Conservation (phyloP, 352 stramenopile species). For the Pythium rhizo-oryzae region DNA sequence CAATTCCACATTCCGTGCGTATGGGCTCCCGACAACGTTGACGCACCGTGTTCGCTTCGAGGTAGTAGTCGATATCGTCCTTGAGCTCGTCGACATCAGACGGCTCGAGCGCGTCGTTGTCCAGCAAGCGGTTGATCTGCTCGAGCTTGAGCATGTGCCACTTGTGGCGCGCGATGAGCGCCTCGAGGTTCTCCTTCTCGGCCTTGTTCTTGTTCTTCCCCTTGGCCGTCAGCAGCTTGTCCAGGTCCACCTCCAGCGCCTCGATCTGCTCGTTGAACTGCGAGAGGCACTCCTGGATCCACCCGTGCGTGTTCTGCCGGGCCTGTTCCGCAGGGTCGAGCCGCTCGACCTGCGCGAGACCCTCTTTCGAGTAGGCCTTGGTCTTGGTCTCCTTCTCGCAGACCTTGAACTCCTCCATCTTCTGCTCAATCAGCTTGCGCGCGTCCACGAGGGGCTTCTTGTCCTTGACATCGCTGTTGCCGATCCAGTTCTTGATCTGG, state of each 20-base stretch:
- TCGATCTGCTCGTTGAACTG: slow-evolving; percentile 92
- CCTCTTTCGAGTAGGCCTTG: slow-evolving; percentile 99
- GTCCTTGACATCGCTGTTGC: slow-evolving; percentile 98
- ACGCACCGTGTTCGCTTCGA: slow-evolving; percentile 88
- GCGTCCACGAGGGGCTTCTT: slow-evolving; percentile 91
- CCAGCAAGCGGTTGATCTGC: slow-evolving; percentile 97
- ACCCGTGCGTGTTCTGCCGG: slow-evolving; percentile 76
- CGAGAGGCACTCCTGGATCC: slow-evolving; percentile 82
- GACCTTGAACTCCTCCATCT: slow-evolving; percentile 99
- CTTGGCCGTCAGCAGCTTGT: slow-evolving; percentile 85
- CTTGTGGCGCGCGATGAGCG: slow-evolving; percentile 92
- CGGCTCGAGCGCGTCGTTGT: slow-evolving; percentile 95
- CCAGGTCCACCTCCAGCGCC: slow-evolving; percentile 78
- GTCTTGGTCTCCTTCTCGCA: slow-evolving; percentile 99
- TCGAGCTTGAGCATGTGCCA: slow-evolving; percentile 98
- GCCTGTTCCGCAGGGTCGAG: slow-evolving; percentile 90
- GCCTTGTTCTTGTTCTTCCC: slow-evolving; percentile 95
- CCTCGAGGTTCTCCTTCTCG: slow-evolving; percentile 92
- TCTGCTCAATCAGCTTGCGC: slow-evolving; percentile 96
- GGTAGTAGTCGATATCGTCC: slow-evolving; percentile 98
- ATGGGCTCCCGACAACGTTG: no score
- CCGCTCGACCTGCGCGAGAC: slow-evolving; percentile 93
- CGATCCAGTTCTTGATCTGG: slow-evolving; percentile 99
- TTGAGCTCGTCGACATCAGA: slow-evolving; percentile 95
- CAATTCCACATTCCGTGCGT: not conserved